Percentiles rank a stretch among this genome's conserved stretches.
These are phyloP conservation scores for Eucalyptus erythrocorys DNA, from an alignment of 345 rosid genomes.

Conservation along the genomic window DNA sequence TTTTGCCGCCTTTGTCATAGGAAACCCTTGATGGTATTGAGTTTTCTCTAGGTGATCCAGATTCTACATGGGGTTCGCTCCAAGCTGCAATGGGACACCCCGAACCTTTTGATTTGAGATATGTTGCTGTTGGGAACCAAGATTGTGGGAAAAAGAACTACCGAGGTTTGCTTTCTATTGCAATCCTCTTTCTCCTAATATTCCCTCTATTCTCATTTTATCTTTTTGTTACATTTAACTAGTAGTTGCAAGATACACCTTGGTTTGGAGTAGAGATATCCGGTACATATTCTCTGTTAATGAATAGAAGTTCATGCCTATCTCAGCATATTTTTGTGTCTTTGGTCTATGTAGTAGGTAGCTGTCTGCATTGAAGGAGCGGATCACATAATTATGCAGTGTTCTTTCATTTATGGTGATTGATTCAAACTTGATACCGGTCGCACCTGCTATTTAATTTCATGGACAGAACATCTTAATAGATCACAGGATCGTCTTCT, in stretches of 20 bases:
- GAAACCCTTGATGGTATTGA: slow-evolving; percentile 94
- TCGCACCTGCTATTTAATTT: neutral
- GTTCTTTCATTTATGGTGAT: neutral
- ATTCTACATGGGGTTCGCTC: slow-evolving; percentile 79
- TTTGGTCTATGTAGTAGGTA: neutral
- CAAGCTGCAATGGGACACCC: slow-evolving; percentile 93
- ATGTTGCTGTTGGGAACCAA: slow-evolving; percentile 89
- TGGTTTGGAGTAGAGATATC: neutral
- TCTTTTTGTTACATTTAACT: neutral
- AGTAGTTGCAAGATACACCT: neutral
- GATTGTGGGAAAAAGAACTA: slow-evolving; percentile 85
- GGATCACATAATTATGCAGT: neutral
- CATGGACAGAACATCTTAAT: neutral
- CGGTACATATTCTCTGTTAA: neutral
- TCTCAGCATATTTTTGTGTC: neutral
- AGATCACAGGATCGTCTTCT: neutral
- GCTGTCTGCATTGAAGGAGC: neutral
- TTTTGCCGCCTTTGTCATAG: slow-evolving; percentile 14
- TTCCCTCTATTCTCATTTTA: neutral
- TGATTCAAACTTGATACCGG: neutral
- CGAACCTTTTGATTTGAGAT: slow-evolving; percentile 83
- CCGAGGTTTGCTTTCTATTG: slow-evolving; percentile 31
- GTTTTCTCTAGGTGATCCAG: slow-evolving; percentile 70
- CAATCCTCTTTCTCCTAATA: neutral
- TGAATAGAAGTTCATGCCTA: neutral